Percentiles rank a stretch among this genome's conserved stretches.
These are phyloP conservation scores for Cyclocybe aegerita DNA, from an alignment of 768 basidiomycete genomes.

Conservation along the genomic window DNA sequence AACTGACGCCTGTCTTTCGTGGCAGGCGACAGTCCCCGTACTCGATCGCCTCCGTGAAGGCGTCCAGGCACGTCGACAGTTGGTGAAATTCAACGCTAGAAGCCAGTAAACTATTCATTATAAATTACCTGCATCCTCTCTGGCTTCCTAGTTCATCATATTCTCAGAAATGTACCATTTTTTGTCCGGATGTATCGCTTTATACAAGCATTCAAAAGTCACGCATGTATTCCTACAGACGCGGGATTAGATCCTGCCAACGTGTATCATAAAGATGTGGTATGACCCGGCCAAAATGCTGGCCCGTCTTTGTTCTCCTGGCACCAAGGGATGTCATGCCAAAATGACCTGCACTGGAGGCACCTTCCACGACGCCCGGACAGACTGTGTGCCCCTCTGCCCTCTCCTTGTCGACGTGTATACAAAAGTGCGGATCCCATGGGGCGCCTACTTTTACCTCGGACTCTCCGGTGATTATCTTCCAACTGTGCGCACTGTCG, in stretches of 20 bases:
- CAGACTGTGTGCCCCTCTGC: conserved; percentile 41
- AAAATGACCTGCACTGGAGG: conserved; percentile 21
- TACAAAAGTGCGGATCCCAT: conserved; percentile 34
- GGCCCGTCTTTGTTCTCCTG: conserved; percentile 38
- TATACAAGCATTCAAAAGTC: neutral
- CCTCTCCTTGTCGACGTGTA: conserved; percentile 41
- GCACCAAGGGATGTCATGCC: conserved; percentile 54
- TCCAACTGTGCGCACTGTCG: conserved; percentile 56
- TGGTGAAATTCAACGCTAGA: conserved; percentile 31
- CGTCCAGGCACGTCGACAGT: conserved; percentile 71
- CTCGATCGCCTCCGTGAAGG: conserved; percentile 87
- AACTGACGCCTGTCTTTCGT: conserved; percentile 88
- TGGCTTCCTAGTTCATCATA: neutral
- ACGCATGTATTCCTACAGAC: neutral
- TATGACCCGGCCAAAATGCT: conserved; percentile 26
- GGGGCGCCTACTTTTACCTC: conserved; percentile 31
- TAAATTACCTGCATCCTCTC: neutral
- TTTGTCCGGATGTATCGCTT: neutral
- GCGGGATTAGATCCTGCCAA: neutral
- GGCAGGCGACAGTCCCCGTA: conserved; percentile 81
- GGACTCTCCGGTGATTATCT: conserved; percentile 44
- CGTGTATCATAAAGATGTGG: conserved; percentile 6
- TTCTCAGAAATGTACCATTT: neutral
- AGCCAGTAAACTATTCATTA: conserved; percentile 4
- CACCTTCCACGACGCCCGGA: conserved; percentile 34